Evolutionary conservation across 1,139 yeast species (phyloP), one percentile per base, ranked within the genome.

Genomic region (Groenewaldozyma sp.): DNA sequence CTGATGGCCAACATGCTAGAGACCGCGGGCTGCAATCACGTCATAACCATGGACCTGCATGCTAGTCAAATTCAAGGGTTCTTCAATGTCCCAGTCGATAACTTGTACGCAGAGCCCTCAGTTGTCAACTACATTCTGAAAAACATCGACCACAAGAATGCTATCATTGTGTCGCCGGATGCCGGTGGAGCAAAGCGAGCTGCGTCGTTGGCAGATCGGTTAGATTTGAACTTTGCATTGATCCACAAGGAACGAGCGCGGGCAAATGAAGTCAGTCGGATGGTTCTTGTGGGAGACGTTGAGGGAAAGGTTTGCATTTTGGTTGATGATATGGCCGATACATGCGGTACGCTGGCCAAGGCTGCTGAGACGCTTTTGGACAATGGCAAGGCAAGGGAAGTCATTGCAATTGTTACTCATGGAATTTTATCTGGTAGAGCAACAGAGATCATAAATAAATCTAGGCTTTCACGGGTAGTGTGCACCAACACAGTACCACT

Each of bases 131-230:
- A 86, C 59, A 86, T 91, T 47, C 76, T 76, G 48, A 95, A 84
- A 53, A 72, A 78, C 50, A 72, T 82, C 44, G 78, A 71, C 55
- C 65, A 63, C 52, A 68, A 74, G 33, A 78, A 86, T 47, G 78
- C 93, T 28, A 86, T 88, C 44, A 82, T 91, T 45, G 86, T 87
- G 18, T 86, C 96, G 1, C 98, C 98, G 2, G 98, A 91, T 67
- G 98, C 98, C 3, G 98, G 98, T 55, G 98, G 98, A 43, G 98
- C 98, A 45, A 91, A 91, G 63, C 76, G 98, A 58, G 98, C 95
- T 9, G 97, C 98, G 2, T 84, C 91, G 6, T 70, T 91, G 51
- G 97, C 97, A 37, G 97, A 91, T 62, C 74, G 87, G 49, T 70
- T 91, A 49, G 97, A 88, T 60, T 71, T 88, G 54, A 87, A 87